Evolutionary conservation across 441 rosid species (phyloP), one percentile per base, ranked within the genome.

Genomic region (Viola pubescens): DNA sequence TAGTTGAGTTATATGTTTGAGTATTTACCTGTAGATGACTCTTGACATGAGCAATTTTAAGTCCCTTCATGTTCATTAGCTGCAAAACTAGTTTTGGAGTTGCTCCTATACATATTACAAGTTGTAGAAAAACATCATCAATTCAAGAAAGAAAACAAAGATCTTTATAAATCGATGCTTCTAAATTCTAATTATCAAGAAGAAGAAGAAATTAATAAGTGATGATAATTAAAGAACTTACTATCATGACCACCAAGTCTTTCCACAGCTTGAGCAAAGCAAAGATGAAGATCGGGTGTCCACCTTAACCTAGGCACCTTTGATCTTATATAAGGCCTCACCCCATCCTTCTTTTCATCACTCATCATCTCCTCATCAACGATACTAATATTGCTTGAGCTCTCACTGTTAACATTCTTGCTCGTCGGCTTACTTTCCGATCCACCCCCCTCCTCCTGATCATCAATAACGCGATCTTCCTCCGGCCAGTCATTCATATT

Each of bases 41-140:
- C 83, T 90, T 87, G 69, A 90, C 91, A 80, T 87, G 94, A 64
- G 95, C 89, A 72, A 90, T 88, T 37, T 56, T 56, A 34, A 76
- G 73, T 16, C 72, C 83, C 73, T 73, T 71, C 67, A 73, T 57
- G 62, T 79, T 76, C 83, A 79, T 76, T 51, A 66, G 58, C 62
- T 76, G 75, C 73, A 76, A 66, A 49, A 76, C 75, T 51, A 76
- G 62, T 51, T 79, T 79, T 9, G 80, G 79, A 5, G 83, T 79
- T 54, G 80, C 80, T 64, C 71, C 82, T 75, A 16, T 51, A 61
- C 47, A 52, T 44, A 46, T 9, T 38, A 41, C 14, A n/a, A 55
- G n/a, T 38, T 38, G 43, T 1, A 12, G 34, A 55, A 0, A 44
- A 13, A 50, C 41, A 11, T 11, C 37, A 11, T 44, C 6, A 3